Evolutionary conservation across 352 stramenopile species (phyloP).

Genomic region (Pythium dissotocum): DNA sequence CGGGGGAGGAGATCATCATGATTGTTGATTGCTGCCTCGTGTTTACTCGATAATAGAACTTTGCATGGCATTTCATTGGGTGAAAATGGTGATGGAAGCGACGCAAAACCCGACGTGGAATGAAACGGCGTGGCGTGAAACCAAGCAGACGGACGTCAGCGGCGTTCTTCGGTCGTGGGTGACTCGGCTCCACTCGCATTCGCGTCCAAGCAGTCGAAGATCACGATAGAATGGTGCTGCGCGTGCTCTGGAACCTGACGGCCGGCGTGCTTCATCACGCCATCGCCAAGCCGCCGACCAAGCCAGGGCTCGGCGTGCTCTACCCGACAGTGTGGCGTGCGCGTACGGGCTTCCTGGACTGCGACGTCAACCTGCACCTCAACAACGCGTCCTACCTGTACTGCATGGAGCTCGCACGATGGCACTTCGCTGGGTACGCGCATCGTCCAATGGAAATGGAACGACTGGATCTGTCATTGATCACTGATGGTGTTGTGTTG

Average conservation of each 20-base stretch:
- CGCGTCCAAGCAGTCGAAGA: neutral
- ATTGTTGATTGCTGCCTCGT: neutral
- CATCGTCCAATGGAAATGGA: neutral
- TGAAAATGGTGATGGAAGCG: slow-evolving; percentile 13
- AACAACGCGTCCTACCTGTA: slow-evolving; percentile 84
- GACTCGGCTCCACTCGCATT: neutral
- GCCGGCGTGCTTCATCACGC: slow-evolving; percentile 48
- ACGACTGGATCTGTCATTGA: neutral
- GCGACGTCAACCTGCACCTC: slow-evolving; percentile 79
- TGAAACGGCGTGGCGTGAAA: neutral
- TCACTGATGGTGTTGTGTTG: neutral
- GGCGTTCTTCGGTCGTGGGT: neutral
- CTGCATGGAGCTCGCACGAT: slow-evolving; percentile 80
- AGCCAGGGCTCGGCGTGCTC: slow-evolving; percentile 48
- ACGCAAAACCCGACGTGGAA: slow-evolving; percentile 16
- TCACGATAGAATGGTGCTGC: slow-evolving; percentile 48
- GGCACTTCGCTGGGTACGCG: slow-evolving; percentile 52
- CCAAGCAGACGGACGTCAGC: slow-evolving; percentile 1
- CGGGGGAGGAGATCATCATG: neutral
- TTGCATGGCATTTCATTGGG: slow-evolving; percentile 23
- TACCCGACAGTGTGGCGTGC: slow-evolving; percentile 65
- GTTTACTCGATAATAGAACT: slow-evolving; percentile 10
- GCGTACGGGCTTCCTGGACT: slow-evolving; percentile 64
- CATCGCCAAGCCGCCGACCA: slow-evolving; percentile 40
- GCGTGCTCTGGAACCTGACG: slow-evolving; percentile 63